Conservation (phyloP, 352 stramenopile species). For the Globisporangium cederbergense region DNA sequence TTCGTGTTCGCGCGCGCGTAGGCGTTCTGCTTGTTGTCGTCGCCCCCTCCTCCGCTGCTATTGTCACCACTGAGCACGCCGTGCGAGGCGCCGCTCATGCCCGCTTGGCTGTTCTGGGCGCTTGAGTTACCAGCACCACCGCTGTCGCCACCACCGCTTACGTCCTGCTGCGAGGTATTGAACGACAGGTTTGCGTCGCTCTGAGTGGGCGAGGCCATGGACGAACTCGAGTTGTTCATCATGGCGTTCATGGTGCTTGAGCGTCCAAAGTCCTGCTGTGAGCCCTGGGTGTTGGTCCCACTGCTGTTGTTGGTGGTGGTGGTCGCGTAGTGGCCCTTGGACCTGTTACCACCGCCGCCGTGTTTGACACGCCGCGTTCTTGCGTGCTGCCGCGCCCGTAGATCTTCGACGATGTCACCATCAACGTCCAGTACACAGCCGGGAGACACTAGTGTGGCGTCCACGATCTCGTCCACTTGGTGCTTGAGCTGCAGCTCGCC, state of each 20-base stretch:
- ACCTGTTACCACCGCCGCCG: background rate
- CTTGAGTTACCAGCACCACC: slow-evolving; percentile 28
- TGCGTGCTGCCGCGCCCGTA: slow-evolving; percentile 49
- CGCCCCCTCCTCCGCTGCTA: slow-evolving; percentile 26
- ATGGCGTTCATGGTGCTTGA: slow-evolving; percentile 26
- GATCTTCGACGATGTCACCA: slow-evolving; percentile 72
- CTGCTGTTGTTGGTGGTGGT: slow-evolving; percentile 28
- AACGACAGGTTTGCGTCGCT: slow-evolving; percentile 50
- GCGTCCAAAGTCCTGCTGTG: slow-evolving; percentile 35
- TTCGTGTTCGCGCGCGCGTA: slow-evolving; percentile 72
- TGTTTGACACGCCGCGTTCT: slow-evolving; percentile 18
- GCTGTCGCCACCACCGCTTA: slow-evolving; percentile 26
- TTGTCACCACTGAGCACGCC: slow-evolving; percentile 33
- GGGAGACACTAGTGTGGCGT: slow-evolving; percentile 63
- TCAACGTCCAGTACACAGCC: slow-evolving; percentile 79
- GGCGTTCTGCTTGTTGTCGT: slow-evolving; percentile 46
- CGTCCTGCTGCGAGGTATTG: slow-evolving; percentile 44
- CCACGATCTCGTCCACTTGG: slow-evolving; percentile 80
- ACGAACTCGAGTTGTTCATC: slow-evolving; percentile 39
- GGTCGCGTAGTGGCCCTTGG: slow-evolving; percentile 17
- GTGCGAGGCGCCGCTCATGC: slow-evolving; percentile 39
- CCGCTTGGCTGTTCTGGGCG: slow-evolving; percentile 37
- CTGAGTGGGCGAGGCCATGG: slow-evolving; percentile 34
- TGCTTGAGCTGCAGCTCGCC: slow-evolving; percentile 60
- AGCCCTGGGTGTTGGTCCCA: slow-evolving; percentile 12